Percentiles rank a stretch among this genome's conserved stretches.
Evolutionary conservation across 1,139 yeast species (phyloP).

Genomic region (Arxiozyma bovina): DNA sequence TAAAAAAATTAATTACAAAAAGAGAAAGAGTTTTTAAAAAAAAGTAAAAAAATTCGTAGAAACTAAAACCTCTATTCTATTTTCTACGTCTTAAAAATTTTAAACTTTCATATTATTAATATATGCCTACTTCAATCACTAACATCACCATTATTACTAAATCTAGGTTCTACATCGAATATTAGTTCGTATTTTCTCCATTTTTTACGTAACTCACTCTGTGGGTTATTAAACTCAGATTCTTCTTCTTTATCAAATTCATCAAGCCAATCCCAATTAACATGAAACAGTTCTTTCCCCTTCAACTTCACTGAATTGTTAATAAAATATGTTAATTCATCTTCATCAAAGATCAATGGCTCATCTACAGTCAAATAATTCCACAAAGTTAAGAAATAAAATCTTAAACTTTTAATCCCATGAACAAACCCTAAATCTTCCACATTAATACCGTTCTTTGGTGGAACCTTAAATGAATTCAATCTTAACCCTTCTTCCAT

Average conservation of each 20-base stretch:
- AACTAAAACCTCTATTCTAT: too few relatives aligned
- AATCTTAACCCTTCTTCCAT: conserved; percentile 27
- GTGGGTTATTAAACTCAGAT: conserved; percentile 22
- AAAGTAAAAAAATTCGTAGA: too few relatives aligned
- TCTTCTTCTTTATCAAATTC: conserved; percentile 37
- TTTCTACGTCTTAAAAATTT: too few relatives aligned
- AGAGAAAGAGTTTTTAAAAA: not conserved
- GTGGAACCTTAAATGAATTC: conserved; percentile 48
- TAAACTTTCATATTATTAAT: not conserved
- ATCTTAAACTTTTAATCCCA: conserved; percentile 61
- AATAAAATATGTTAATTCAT: conserved; percentile 23
- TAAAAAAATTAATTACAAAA: too few relatives aligned
- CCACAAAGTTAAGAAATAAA: conserved; percentile 53
- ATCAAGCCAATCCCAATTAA: conserved; percentile 43
- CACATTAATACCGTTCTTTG: conserved; percentile 44
- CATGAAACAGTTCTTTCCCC: conserved; percentile 17
- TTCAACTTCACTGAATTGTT: conserved; percentile 23
- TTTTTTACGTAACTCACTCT: conserved; percentile 26
- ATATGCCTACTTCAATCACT: conserved; percentile 20
- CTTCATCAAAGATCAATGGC: conserved; percentile 26
- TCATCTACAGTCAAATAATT: conserved; percentile 36
- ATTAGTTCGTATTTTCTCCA: conserved; percentile 32
- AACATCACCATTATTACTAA: conserved; percentile 24
- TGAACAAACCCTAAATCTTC: conserved; percentile 81
- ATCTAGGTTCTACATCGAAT: conserved; percentile 31